These are phyloP conservation scores for Beta corolliflora DNA, from an alignment of 179 eudicot species.

Conservation along the genomic window DNA sequence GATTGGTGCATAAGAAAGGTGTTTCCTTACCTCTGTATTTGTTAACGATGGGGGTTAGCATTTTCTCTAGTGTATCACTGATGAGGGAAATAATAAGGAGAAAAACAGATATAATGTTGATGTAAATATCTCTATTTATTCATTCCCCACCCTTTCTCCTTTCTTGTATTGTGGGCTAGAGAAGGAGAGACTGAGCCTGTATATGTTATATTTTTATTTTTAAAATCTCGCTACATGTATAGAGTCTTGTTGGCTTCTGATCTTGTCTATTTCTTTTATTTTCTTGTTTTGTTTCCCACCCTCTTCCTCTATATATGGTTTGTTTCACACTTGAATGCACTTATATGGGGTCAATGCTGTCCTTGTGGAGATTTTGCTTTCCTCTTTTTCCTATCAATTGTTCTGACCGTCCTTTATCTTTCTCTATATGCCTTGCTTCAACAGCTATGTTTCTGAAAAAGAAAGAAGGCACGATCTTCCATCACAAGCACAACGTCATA, in stretches of 20 bases:
- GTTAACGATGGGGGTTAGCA: not conserved
- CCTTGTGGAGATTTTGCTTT: not conserved
- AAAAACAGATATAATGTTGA: no score
- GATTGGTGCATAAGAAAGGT: not conserved
- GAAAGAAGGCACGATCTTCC: constrained; percentile 82
- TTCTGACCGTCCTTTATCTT: constrained; percentile 6
- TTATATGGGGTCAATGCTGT: not conserved
- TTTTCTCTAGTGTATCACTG: not conserved
- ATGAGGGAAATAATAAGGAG: no score
- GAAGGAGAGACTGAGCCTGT: not conserved
- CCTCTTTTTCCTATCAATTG: not conserved
- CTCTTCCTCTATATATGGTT: not conserved
- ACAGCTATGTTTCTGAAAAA: constrained; percentile 92
- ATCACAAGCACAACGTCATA: constrained; percentile 88
- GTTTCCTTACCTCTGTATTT: not conserved
- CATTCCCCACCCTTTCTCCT: not conserved
- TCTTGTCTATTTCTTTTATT: not conserved
- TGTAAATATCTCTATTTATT: not conserved
- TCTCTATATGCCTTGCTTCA: constrained; percentile 7
- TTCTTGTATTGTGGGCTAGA: not conserved
- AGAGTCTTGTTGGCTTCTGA: not conserved
- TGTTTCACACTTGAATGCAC: constrained; percentile 4
- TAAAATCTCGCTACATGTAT: not conserved
- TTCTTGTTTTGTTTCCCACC: not conserved
- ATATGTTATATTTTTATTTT: not conserved